A percentile compares a stretch with the other conserved stretches of the same genome.
Conservation (phyloP, 495 filamentous ascomycete genomes). For the Neurospora cerealis region DNA sequence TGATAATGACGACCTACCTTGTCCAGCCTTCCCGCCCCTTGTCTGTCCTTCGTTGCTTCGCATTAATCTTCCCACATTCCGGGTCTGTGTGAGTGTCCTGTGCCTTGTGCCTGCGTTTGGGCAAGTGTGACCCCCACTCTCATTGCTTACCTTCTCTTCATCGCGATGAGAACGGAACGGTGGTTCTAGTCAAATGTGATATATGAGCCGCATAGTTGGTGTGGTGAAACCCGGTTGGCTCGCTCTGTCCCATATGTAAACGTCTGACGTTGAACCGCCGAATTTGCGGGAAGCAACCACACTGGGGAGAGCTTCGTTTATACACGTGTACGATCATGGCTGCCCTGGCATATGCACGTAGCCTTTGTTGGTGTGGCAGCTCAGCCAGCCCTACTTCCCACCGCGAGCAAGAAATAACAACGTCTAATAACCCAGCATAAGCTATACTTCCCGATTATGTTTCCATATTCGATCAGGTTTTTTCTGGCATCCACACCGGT, state of each 20-base stretch:
- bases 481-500: not conserved
- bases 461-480: not conserved
- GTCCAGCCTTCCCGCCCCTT: not conserved
- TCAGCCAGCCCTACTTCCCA: not conserved
- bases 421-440: not conserved
- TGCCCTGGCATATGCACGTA: not conserved
- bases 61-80: not conserved
- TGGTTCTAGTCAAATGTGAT: not conserved
- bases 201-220: not conserved
- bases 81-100: not conserved
- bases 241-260: not conserved
- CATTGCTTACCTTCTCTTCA: not conserved
- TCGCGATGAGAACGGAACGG: not conserved
- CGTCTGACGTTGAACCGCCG: not conserved
- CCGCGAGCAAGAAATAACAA: not conserved
- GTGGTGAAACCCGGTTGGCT: not conserved
- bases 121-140: not conserved
- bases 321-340: not conserved
- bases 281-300: not conserved
- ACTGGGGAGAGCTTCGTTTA: not conserved
- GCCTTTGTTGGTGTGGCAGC: not conserved
- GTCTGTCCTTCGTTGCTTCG: not conserved
- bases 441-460: not conserved
- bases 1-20: not conserved
- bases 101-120: not conserved